Percentiles rank a stretch among this genome's conserved stretches.
These are phyloP conservation scores for Parietaria judaica DNA, from an alignment of 306 rosid species.

Conservation along the genomic window DNA sequence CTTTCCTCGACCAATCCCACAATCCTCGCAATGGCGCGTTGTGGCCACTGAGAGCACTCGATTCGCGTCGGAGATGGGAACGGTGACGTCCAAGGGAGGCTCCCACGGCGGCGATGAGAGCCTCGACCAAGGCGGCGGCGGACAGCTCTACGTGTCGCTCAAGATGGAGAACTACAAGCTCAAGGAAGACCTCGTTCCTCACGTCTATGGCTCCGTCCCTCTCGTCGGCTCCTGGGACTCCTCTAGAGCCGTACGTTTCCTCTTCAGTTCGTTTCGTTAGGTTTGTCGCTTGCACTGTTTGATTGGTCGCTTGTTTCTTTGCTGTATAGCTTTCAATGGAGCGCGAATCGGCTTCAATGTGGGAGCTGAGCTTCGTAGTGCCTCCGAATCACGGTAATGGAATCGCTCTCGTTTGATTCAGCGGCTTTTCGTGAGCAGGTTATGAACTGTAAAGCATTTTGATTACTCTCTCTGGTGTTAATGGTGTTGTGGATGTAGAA, in stretches of 20 bases:
- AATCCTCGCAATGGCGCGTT: slow-evolving; percentile 5
- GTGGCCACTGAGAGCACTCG: not conserved
- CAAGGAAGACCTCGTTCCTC: slow-evolving; percentile 80
- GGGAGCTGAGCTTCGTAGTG: slow-evolving; percentile 98
- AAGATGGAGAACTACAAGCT: slow-evolving; percentile 87
- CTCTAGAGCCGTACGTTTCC: slow-evolving; percentile 60
- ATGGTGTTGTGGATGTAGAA: slow-evolving; percentile 39
- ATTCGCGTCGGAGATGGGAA: slow-evolving; percentile 38
- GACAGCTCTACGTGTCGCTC: slow-evolving; percentile 80
- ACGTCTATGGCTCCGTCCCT: slow-evolving; percentile 83
- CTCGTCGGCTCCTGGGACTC: slow-evolving; percentile 91
- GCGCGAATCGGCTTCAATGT: slow-evolving; percentile 88
- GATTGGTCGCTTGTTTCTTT: not conserved
- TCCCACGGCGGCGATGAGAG: slow-evolving; percentile 36
- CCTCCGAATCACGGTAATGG: slow-evolving; percentile 89
- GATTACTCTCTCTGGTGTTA: not conserved
- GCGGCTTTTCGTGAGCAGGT: not conserved
- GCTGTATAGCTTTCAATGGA: slow-evolving; percentile 64
- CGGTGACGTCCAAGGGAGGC: slow-evolving; percentile 56
- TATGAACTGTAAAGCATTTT: not conserved
- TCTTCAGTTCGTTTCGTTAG: not conserved
- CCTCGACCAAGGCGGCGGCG: slow-evolving; percentile 57
- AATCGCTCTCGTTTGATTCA: too few relatives aligned
- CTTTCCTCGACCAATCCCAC: slow-evolving; percentile 3
- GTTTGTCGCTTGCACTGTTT: not conserved